Evolutionary conservation across 73 alveolate genomes (phyloP).

Genomic region (Uronychia binucleata): DNA sequence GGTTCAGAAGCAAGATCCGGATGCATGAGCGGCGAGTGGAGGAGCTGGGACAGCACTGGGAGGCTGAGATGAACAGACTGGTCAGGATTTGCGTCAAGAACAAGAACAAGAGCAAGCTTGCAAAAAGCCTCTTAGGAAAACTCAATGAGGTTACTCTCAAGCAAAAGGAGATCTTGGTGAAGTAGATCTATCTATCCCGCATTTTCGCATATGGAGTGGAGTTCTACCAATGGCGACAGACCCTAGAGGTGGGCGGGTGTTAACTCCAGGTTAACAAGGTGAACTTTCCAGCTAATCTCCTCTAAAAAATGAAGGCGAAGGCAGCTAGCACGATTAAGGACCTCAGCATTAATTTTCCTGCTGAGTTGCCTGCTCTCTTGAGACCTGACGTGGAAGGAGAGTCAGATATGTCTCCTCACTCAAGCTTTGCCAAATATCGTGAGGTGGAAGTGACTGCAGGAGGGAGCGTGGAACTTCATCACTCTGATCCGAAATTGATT

Average conservation of each 20-base stretch:
- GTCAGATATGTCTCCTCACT: too few species aligned
- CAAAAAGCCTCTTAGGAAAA: background rate
- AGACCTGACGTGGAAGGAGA: too few species aligned
- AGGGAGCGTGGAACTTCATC: too few species aligned
- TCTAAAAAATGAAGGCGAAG: too few species aligned
- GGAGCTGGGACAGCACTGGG: background rate
- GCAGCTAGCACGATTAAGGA: too few species aligned
- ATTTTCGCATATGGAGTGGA: background rate
- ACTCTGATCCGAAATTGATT: too few species aligned
- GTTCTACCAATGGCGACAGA: background rate
- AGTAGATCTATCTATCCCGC: background rate
- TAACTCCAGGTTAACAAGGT: too few species aligned
- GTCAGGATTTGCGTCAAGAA: background rate
- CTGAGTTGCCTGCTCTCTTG: too few species aligned
- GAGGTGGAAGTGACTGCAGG: too few species aligned
- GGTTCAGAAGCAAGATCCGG: background rate
- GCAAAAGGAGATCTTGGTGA: background rate
- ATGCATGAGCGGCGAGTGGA: background rate
- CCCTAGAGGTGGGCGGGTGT: slow-evolving; percentile 1
- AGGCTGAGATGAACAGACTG: background rate
- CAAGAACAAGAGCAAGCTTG: background rate
- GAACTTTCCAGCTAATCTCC: too few species aligned
- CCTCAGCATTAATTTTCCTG: too few species aligned
- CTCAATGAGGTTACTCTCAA: background rate
- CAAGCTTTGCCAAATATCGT: too few species aligned